phyloP scores from a whole-genome alignment of 352 stramenopile species.

The Aphanomyces astaci region DNA sequence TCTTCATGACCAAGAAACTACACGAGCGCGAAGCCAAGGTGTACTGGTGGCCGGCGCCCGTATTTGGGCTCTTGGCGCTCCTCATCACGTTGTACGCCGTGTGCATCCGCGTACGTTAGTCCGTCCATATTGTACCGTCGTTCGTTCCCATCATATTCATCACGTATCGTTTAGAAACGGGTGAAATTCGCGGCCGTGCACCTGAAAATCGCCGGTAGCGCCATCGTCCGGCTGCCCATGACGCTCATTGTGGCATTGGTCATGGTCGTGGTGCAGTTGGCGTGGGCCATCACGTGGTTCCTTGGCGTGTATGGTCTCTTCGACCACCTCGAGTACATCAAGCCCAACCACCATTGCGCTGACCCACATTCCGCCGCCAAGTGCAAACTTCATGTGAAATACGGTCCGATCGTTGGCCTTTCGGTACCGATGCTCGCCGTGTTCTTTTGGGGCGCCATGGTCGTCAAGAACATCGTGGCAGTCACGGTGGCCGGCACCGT shows the following conservation, averaged over 20 bases:
- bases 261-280: conserved; percentile 79
- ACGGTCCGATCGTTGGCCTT: conserved; percentile 46
- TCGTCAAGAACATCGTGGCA: conserved; percentile 87
- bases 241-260: conserved; percentile 74
- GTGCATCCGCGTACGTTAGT: conserved; percentile 37
- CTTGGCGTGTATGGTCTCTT: conserved; percentile 77
- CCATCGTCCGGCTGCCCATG: conserved; percentile 79
- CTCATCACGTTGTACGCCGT: conserved; percentile 49
- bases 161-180: conserved; percentile 31
- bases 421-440: conserved; percentile 85
- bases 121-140: not conserved
- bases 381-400: conserved; percentile 44
- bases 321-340: conserved; percentile 59
- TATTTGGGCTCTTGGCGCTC: conserved; percentile 34
- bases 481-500: conserved; percentile 86
- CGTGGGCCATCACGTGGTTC: conserved; percentile 82
- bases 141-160: not conserved
- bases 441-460: conserved; percentile 88
- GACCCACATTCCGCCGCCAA: conserved; percentile 34
- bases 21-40: conserved; percentile 33
- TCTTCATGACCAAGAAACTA: conserved; percentile 40
- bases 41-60: conserved; percentile 46
- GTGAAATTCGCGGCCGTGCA: conserved; percentile 91
- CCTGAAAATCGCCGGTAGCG: conserved; percentile 77
- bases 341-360: conserved; percentile 32